phyloP scores from a whole-genome alignment of 495 filamentous ascomycete genomes.

The Darksidea phi region DNA sequence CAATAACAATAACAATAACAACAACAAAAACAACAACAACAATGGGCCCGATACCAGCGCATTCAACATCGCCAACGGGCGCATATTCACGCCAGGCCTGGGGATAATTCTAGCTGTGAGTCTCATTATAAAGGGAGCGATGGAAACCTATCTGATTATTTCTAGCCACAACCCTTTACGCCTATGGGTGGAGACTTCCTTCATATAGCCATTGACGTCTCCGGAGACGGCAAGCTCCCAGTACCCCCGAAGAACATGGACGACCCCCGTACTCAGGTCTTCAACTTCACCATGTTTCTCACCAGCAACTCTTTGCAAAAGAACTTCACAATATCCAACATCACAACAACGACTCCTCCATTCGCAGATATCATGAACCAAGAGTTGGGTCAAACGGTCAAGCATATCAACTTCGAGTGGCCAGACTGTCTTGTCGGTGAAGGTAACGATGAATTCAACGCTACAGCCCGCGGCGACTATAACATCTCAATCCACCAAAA shows the following conservation, averaged over 20 bases:
- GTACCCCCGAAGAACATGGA: constrained; percentile 54
- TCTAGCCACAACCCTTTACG: constrained; percentile 62
- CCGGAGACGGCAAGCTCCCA: constrained; percentile 59
- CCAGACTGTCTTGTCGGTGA: constrained; percentile 63
- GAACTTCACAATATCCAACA: constrained; percentile 70
- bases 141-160: neutral
- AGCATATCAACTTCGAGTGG: constrained; percentile 69
- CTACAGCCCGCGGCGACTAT: constrained; percentile 45
- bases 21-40: constrained; percentile 14
- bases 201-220: constrained; percentile 65
- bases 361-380: constrained; percentile 61
- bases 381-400: constrained; percentile 63
- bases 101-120: constrained; percentile 30
- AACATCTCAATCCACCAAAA: constrained; percentile 69
- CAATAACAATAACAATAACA: too few relatives aligned
- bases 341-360: constrained; percentile 55
- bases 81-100: constrained; percentile 29
- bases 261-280: constrained; percentile 49
- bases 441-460: constrained; percentile 40
- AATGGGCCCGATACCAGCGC: constrained; percentile 19
- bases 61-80: constrained; percentile 31
- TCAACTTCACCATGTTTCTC: constrained; percentile 65
- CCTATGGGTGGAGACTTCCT: constrained; percentile 65
- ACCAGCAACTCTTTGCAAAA: constrained; percentile 58
- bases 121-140: neutral